Conservation (phyloP, 2,329 filamentous ascomycete genomes). For the Fusarium sp. region DNA sequence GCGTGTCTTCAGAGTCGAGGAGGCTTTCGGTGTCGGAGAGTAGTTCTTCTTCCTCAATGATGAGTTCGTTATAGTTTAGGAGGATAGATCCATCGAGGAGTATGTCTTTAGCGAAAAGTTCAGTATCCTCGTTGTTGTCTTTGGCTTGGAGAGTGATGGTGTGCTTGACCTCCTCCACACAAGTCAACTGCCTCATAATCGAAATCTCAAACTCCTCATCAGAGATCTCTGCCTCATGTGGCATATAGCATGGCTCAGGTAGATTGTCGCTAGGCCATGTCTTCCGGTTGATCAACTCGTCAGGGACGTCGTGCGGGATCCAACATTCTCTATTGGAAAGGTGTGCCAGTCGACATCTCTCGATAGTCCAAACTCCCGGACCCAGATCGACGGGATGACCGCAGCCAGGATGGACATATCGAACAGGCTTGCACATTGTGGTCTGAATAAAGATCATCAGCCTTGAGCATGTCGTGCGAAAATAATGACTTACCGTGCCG, state of each 20-base stretch:
- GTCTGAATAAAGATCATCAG: not conserved
- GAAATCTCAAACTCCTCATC: not conserved
- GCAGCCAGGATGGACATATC: slow-evolving; percentile 45
- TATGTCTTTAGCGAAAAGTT: not conserved
- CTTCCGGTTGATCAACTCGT: slow-evolving; percentile 6
- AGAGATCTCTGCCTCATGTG: not conserved
- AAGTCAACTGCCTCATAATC: not conserved
- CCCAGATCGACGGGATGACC: slow-evolving; percentile 34
- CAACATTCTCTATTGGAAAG: slow-evolving; percentile 38
- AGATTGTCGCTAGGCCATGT: slow-evolving; percentile 24
- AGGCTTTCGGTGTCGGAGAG: not conserved
- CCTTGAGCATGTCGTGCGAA: too few relatives aligned
- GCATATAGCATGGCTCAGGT: slow-evolving; percentile 4
- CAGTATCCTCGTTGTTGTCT: not conserved
- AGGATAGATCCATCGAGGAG: not conserved
- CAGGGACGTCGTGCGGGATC: slow-evolving; percentile 21
- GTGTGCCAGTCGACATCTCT: slow-evolving; percentile 32
- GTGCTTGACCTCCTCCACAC: not conserved
- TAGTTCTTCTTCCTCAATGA: not conserved
- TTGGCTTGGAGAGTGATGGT: not conserved
- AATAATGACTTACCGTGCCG: not conserved
- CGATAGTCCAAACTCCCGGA: slow-evolving; percentile 22
- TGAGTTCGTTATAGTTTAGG: not conserved
- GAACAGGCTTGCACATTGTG: slow-evolving; percentile 44
- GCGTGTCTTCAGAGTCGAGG: not conserved